phyloP scores from a whole-genome alignment of 2,329 filamentous ascomycete species.

The Metarhizium rileyi region DNA sequence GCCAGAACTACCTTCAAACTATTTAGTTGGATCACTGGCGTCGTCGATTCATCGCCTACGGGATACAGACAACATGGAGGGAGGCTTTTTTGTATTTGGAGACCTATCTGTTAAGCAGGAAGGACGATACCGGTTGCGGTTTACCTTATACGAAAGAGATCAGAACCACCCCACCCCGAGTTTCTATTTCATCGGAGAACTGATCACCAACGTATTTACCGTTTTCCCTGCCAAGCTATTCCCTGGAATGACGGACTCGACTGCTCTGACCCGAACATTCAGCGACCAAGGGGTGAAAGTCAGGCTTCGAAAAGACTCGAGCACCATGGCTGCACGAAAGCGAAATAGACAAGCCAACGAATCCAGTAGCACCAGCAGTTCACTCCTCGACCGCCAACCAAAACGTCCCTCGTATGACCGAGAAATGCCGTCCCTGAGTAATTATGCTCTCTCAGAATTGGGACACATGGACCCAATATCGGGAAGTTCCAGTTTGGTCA shows the following conservation, averaged over 20 bases:
- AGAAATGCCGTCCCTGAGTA: conserved; percentile 8
- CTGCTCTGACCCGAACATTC: conserved; percentile 69
- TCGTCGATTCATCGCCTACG: conserved; percentile 78
- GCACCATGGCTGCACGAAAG: conserved; percentile 43
- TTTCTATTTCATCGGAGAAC: conserved; percentile 14
- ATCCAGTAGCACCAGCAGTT: conserved; percentile 5
- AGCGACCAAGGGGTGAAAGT: conserved; percentile 81
- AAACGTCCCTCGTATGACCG: conserved; percentile 14
- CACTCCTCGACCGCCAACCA: conserved; percentile 10
- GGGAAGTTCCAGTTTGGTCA: conserved; percentile 3
- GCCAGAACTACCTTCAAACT: conserved; percentile 29
- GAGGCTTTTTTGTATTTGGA: conserved; percentile 84
- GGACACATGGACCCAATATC: conserved; percentile 9
- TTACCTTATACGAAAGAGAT: conserved; percentile 54
- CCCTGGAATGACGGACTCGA: conserved; percentile 72
- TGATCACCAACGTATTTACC: conserved; percentile 53
- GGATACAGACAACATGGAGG: conserved; percentile 66
- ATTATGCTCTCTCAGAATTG: conserved; percentile 10
- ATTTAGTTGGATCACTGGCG: conserved; percentile 61
- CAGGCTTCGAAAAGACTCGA: conserved; percentile 72
- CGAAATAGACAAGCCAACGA: conserved; percentile 23
- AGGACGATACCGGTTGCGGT: conserved; percentile 63
- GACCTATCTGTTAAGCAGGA: conserved; percentile 72
- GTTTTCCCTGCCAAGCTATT: conserved; percentile 60
- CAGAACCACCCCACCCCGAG: conserved; percentile 14